Evolutionary conservation across 306 rosid genomes (phyloP), one percentile per base, ranked within the genome.

Genomic region (Malus asiatica): DNA sequence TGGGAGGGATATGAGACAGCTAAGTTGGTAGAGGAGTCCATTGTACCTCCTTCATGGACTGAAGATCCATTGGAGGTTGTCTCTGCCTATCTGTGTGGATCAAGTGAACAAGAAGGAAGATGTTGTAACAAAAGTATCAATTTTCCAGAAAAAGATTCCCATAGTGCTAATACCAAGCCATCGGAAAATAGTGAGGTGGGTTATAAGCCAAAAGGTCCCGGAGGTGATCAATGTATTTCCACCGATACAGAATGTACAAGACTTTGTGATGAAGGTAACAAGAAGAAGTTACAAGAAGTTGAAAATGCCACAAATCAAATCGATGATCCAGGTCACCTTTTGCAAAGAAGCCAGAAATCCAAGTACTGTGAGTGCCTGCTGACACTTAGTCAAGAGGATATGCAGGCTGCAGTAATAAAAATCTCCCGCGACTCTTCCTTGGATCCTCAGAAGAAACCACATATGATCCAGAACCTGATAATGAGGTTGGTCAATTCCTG

Each of bases 341-440:
- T 67, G 48, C 87, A 87, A 80, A 71, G 66, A 55, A 27, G 68
- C 65, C 79, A 78, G 73, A 83, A 82, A 60, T 71, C 81, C 19
- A 71, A 66, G 79, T 80, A 69, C 53, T 81, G 84, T 9, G 83
- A 92, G 13, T 87, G 83, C 69, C 89, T 90, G 73, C 79, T 84
- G 85, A 87, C 83, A 74, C 83, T 92, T 79, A 89, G 88, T 80
- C 97, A 92, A 84, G 87, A 88, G 75, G 97, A 89, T 75, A 76
- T 95, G 85, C 95, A 88, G 88, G 85, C 72, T 74, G 96, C 81
- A 55, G 83, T 95, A 78, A 84, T 90, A 82, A 90, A 83, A 88
- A 91, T 92, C 3, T 89, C 88, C 48, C 82, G 88, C 13, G 96
- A 95, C 83, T 79, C 97, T 74, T 86, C 89, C 82, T 78, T 95